Percentiles rank a stretch among this genome's conserved stretches.
Conservation (phyloP, 352 stramenopile species). For the Phytophthora niederhauseri region DNA sequence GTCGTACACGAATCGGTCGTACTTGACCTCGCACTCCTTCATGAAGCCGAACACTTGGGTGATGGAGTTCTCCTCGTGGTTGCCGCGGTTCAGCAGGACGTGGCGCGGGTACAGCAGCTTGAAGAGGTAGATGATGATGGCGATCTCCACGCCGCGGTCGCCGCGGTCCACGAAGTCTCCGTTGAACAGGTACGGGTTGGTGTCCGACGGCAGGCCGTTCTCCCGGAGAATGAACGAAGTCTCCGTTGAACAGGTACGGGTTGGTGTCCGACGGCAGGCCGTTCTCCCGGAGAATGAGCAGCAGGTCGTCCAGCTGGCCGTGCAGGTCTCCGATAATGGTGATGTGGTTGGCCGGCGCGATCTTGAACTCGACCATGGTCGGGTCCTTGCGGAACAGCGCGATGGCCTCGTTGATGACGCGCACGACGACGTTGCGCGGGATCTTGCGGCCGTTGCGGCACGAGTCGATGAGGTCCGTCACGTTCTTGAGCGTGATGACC, state of each 20-base stretch:
- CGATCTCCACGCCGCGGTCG: conserved; percentile 80
- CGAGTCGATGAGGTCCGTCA: conserved; percentile 76
- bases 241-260: conserved; percentile 89
- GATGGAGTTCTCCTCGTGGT: conserved; percentile 89
- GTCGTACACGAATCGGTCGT: conserved; percentile 80
- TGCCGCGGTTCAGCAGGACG: conserved; percentile 84
- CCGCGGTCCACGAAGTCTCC: conserved; percentile 87
- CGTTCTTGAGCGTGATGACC: conserved; percentile 69
- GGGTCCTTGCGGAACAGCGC: conserved; percentile 54
- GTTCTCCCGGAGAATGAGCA: conserved; percentile 88
- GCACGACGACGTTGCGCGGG: conserved; percentile 73
- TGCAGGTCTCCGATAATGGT: conserved; percentile 87
- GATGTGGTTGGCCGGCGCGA: conserved; percentile 75
- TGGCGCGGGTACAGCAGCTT: conserved; percentile 77
- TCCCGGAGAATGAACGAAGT: conserved; percentile 91
- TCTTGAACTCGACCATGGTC: conserved; percentile 73
- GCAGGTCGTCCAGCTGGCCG: conserved; percentile 84
- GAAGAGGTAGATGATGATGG: conserved; percentile 83
- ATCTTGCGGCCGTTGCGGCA: conserved; percentile 84
- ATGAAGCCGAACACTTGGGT: conserved; percentile 90
- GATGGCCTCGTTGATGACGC: conserved; percentile 68
- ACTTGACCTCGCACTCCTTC: conserved; percentile 87
- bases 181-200: conserved; percentile 90
- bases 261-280: conserved; percentile 74
- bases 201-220: conserved; percentile 75